Evolutionary conservation across 768 basidiomycete species (phyloP).

Genomic region (Termitomyces heimii): DNA sequence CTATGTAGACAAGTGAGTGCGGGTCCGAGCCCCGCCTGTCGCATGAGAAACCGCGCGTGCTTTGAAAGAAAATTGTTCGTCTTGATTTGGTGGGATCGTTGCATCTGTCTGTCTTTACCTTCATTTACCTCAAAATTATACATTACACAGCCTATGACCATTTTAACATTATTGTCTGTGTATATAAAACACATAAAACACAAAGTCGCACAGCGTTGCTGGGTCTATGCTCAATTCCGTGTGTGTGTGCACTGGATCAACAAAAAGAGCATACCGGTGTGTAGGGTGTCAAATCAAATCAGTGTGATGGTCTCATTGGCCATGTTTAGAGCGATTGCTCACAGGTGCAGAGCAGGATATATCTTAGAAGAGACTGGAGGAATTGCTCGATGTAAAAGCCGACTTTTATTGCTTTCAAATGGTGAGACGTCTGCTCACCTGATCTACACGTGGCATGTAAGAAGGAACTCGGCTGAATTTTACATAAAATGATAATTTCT

Average conservation of each 20-base stretch:
- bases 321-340: not conserved
- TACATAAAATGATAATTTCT: no score
- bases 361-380: not conserved
- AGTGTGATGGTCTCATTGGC: not conserved
- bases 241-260: not conserved
- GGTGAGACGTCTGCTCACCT: not conserved
- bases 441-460: not conserved
- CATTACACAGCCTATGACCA: not conserved
- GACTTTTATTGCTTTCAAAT: not conserved
- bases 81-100: not conserved
- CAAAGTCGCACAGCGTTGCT: not conserved
- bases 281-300: not conserved
- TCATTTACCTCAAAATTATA: not conserved
- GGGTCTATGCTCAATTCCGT: not conserved
- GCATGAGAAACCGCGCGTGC: not conserved
- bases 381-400: not conserved
- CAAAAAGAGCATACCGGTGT: not conserved
- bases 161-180: not conserved
- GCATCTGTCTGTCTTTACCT: constrained; percentile 1
- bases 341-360: no score
- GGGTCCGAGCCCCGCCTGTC: not conserved
- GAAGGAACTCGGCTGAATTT: not conserved
- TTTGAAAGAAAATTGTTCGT: not conserved
- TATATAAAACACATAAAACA: not conserved
- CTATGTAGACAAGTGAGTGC: constrained; percentile 1